Percentiles rank a stretch among this genome's conserved stretches.
phyloP scores from a whole-genome alignment of 345 rosid species.

The Salix viminalis region DNA sequence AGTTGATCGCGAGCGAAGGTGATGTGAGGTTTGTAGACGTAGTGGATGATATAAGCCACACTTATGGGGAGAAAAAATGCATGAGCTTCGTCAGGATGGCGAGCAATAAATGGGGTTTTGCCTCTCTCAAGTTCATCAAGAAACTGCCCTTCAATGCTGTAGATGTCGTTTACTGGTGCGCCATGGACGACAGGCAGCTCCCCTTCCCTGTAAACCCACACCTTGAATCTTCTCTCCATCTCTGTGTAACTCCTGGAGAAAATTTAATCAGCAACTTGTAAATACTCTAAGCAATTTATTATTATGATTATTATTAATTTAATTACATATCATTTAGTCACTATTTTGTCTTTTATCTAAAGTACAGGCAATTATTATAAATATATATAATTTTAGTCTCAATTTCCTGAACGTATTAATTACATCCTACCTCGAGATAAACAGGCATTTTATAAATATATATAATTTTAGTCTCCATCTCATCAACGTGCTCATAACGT shows the following conservation, averaged over 20 bases:
- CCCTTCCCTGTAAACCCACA: conserved; percentile 64
- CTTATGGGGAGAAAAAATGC: conserved; percentile 52
- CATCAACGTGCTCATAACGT: too few species aligned
- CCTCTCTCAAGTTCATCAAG: conserved; percentile 49
- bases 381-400: too few species aligned
- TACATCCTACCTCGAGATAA: too few species aligned
- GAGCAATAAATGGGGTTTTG: conserved; percentile 33
- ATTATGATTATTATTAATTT: too few species aligned
- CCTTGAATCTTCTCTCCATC: conserved; percentile 54
- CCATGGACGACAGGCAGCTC: conserved; percentile 47
- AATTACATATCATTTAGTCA: too few species aligned
- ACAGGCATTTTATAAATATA: too few species aligned
- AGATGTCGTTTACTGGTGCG: conserved; percentile 48
- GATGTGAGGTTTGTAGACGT: conserved; percentile 39
- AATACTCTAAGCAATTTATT: too few species aligned
- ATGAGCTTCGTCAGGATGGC: conserved; percentile 48
- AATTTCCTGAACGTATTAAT: too few species aligned
- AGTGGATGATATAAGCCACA: conserved; percentile 36
- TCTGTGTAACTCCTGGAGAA: conserved; percentile 51
- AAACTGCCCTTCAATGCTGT: conserved; percentile 55
- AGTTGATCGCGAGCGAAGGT: conserved; percentile 31
- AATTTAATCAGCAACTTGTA: not conserved
- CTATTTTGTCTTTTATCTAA: too few species aligned
- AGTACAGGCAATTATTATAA: too few species aligned
- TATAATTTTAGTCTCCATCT: too few species aligned